Base-by-base conservation (phyloP, 345 rosid species). In the Erodium maritimum region DNA sequence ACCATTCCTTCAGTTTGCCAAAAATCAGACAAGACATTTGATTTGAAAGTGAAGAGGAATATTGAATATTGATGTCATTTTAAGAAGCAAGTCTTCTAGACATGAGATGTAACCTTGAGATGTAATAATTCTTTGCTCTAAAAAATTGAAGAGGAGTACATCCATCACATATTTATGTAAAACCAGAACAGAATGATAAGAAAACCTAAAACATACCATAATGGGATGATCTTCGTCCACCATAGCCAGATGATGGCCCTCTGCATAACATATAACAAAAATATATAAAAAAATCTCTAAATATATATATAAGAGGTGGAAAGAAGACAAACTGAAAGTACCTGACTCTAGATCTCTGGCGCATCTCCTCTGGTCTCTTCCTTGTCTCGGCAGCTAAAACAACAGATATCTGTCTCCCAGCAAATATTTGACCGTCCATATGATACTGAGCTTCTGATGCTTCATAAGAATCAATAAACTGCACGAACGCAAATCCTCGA, bases 281-380 rank as follows among this genome's bases (percentile, higher is more conserved):
- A 21, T 25, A n/a, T n/a, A 29, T 29, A 29, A 29, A 48, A 61
- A 1, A 51, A 70, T 13, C 42, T 24, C 64, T 21, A 52, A 52
- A 58, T 8, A 23, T 23, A 54, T 34, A 59, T 54, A 29, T 24
- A n/a, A 17, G 57, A 52, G 46, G 21, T 19, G 12, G 54, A 37
- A 17, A 29, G 25, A 21, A 46, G 54, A 34, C 37, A 54, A 21
- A 61, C 19, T 7, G 12, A 56, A 17, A 59, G 34, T 71, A 84
- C 91, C 91, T 80, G 29, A 42, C 21, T 77, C 95, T 81, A 37
- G 81, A n/a, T 78, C 82, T 87, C 0, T 74, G 88, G 23, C 96
- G 91, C 99, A 94, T 94, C 70, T 94, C 97, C 79, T 89, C 96
- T 0, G 99, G 99, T 75, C 91, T 89, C 79, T 93, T 93, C 82